Evolutionary conservation across 371 early-diverging fungal species (phyloP).

Genomic region (Mortierella sp.): DNA sequence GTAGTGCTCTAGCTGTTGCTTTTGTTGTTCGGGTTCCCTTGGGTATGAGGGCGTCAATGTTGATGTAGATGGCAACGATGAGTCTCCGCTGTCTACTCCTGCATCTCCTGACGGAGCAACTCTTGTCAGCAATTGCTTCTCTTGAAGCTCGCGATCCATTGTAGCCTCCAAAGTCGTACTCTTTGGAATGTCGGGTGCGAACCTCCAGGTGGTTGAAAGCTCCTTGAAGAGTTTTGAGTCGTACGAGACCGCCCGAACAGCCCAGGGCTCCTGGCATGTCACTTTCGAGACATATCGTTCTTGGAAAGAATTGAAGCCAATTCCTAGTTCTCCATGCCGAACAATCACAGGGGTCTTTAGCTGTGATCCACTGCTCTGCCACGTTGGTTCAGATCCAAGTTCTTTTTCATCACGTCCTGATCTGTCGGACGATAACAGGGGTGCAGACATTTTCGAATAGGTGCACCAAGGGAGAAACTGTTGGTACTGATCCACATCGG

Average conservation of each 20-base stretch:
- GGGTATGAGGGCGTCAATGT: neutral
- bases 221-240: conserved; percentile 76
- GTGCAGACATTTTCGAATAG: conserved; percentile 66
- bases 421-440: conserved; percentile 9
- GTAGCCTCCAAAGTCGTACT: conserved; percentile 27
- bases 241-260: conserved; percentile 74
- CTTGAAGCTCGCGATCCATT: conserved; percentile 31
- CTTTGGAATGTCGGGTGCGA: conserved; percentile 63
- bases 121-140: conserved; percentile 17
- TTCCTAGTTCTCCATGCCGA: conserved; percentile 76
- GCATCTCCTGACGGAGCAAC: neutral
- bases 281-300: conserved; percentile 85
- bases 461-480: conserved; percentile 85
- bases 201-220: conserved; percentile 75
- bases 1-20: conserved; percentile 4
- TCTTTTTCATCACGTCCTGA: conserved; percentile 6
- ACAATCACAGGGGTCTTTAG: conserved; percentile 24
- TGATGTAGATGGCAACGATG: neutral
- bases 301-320: conserved; percentile 78
- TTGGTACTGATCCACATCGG: conserved; percentile 81
- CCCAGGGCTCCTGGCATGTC: conserved; percentile 65
- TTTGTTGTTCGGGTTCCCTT: neutral
- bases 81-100: neutral
- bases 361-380: neutral
- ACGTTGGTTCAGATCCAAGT: neutral